These are phyloP conservation scores for Dichotomocladium elegans DNA, from an alignment of 371 early-diverging fungal genomes.

Conservation along the genomic window DNA sequence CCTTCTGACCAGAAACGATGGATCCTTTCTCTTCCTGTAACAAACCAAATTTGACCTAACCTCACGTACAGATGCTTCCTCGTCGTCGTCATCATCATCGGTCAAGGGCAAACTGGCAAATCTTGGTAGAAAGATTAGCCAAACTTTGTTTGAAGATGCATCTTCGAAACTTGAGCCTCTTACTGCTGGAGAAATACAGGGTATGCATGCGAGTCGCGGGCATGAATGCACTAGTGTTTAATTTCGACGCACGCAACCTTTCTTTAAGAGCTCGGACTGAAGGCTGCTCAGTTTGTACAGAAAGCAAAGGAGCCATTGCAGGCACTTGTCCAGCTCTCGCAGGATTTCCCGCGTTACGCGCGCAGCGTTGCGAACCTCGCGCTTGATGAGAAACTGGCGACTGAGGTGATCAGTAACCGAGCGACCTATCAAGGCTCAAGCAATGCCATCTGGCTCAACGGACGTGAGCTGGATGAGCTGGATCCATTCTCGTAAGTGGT, in stretches of 20 bases:
- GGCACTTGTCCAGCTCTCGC: slow-evolving; percentile 60
- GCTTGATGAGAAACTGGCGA: slow-evolving; percentile 19
- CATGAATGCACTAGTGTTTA: neutral
- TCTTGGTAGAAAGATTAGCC: slow-evolving; percentile 28
- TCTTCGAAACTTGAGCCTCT: slow-evolving; percentile 60
- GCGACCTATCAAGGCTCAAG: slow-evolving; percentile 18
- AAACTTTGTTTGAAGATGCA: slow-evolving; percentile 25
- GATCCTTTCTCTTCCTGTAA: no score
- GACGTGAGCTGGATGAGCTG: slow-evolving; percentile 50
- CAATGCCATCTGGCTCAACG: slow-evolving; percentile 68
- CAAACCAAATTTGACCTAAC: no score
- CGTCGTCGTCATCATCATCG: neutral
- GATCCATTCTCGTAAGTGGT: slow-evolving; percentile 64
- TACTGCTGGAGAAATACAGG: slow-evolving; percentile 50
- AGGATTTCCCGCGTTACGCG: slow-evolving; percentile 86
- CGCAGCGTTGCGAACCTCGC: slow-evolving; percentile 56
- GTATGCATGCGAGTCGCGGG: slow-evolving; percentile 14
- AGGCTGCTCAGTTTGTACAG: slow-evolving; percentile 66
- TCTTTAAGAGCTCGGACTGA: slow-evolving; percentile 53
- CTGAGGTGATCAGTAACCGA: slow-evolving; percentile 34
- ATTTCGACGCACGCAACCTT: neutral
- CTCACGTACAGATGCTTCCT: no score
- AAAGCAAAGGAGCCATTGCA: slow-evolving; percentile 55
- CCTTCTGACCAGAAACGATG: slow-evolving; percentile 18
- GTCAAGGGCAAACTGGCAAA: slow-evolving; percentile 22